Evolutionary conservation across 176 grass and related monocot genomes (phyloP).

Genomic region (Miscanthus lutarioriparius): DNA sequence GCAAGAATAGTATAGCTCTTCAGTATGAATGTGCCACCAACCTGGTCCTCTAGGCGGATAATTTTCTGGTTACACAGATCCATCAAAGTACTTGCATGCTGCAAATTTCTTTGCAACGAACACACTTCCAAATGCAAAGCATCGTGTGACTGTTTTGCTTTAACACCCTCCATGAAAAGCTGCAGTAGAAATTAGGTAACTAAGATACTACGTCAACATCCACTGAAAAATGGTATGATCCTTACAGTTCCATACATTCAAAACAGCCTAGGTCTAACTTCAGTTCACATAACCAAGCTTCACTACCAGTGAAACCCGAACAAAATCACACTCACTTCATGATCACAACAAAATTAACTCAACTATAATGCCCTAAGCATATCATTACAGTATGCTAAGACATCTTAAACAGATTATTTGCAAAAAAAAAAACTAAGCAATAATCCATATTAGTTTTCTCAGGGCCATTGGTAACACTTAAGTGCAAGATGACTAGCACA

Average conservation of each 20-base stretch:
- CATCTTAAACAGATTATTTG: background rate
- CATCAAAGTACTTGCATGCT: slow-evolving; percentile 54
- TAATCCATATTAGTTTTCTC: background rate
- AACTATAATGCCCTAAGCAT: background rate
- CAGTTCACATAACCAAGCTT: background rate
- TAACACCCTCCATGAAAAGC: slow-evolving; percentile 81
- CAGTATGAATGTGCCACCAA: slow-evolving; percentile 38
- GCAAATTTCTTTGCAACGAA: slow-evolving; percentile 61
- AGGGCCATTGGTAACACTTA: background rate
- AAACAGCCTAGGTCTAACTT: background rate
- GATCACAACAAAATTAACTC: background rate
- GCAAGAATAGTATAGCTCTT: slow-evolving; percentile 6
- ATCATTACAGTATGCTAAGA: background rate
- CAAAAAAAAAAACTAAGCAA: background rate
- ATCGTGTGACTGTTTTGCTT: slow-evolving; percentile 60
- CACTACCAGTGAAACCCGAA: background rate
- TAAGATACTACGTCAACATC: background rate
- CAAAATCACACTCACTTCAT: background rate
- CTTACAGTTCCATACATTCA: background rate
- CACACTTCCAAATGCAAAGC: slow-evolving; percentile 50
- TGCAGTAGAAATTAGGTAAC: slow-evolving; percentile 41
- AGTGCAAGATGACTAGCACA: background rate
- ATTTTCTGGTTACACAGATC: slow-evolving; percentile 70
- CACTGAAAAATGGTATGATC: background rate
- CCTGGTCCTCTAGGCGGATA: slow-evolving; percentile 64